Evolutionary conservation across 1,284 basidiomycete species (phyloP).

Genomic region (Uromyces viciae-fabae): DNA sequence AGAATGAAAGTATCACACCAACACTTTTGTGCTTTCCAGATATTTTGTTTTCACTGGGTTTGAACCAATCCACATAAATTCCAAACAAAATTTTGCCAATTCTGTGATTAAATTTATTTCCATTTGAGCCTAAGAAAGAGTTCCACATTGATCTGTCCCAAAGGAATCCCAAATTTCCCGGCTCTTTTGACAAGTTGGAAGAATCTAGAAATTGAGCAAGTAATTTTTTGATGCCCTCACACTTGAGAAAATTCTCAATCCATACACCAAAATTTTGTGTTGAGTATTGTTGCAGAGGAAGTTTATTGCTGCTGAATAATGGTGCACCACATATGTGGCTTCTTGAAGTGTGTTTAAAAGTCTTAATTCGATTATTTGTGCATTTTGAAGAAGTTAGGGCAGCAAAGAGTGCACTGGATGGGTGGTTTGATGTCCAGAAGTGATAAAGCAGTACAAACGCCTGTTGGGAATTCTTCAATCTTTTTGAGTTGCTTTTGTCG

Average conservation of each 20-base stretch:
- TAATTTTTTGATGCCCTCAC: neutral
- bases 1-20: too few species aligned
- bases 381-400: constrained; percentile 8
- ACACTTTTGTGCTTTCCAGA: too few species aligned
- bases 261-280: neutral
- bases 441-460: constrained; percentile 8
- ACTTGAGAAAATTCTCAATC: neutral
- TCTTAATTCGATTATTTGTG: neutral
- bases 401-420: neutral
- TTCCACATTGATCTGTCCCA: constrained; percentile 17
- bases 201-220: neutral
- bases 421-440: neutral
- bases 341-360: constrained; percentile 1
- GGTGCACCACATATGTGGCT: neutral
- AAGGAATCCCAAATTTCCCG: neutral
- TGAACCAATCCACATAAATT: too few species aligned
- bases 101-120: neutral
- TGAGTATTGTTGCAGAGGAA: neutral
- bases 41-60: constrained; percentile 1
- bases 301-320: neutral
- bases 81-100: constrained; percentile 9
- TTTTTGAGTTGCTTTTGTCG: neutral
- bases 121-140: neutral
- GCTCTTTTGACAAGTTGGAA: neutral
- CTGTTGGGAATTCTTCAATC: constrained; percentile 2